Evolutionary conservation across 768 basidiomycete species (phyloP), one percentile per base, ranked within the genome.

Genomic region (Mycena latifolia): DNA sequence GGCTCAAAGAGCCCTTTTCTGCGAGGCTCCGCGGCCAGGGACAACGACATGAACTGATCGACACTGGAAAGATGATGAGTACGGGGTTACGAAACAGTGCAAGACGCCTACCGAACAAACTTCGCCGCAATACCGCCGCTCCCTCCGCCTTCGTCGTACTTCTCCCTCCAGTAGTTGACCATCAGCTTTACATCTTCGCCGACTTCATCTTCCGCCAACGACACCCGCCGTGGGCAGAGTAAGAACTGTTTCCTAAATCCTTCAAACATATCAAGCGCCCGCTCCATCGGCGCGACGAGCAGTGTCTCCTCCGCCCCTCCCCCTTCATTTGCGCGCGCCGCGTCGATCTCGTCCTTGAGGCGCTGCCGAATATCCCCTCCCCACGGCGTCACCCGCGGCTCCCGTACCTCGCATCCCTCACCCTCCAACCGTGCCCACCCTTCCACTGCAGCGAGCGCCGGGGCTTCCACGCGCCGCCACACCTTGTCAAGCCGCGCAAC

Each of bases 41-140:
- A 94, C 22, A 93, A 80, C 0, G 90, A 88, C 86, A 90, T 91
- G 71, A 93, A 94, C 65, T 92, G 91, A 27, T 92, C 92, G 65
- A 91, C 79, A 10, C 91, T 93, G 48, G 14, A 55, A 59, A 25
- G 33, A 55, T 50, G 27, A 70, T 63, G 6, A 65, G 48, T 35
- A n/a, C n/a, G 33, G 29, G 35, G 15, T n/a, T 1, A 51, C 28
- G 25, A 24, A 46, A n/a, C 25, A 37, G 55, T 5, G 47, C 57
- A 35, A 31, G 61, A 56, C 64, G 55, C 88, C 29, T 73, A 91
- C 91, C 89, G 80, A 64, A 88, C 82, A 71, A 92, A 91, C 67
- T 91, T 92, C 22, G 77, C 70, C 47, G 85, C 80, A 69, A 86
- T 71, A 68, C 83, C 75, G 70, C 78, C 75, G 68, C 77, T 71